Evolutionary conservation across 73 alveolate genomes (phyloP).

Genomic region (Paramecium bursaria): DNA sequence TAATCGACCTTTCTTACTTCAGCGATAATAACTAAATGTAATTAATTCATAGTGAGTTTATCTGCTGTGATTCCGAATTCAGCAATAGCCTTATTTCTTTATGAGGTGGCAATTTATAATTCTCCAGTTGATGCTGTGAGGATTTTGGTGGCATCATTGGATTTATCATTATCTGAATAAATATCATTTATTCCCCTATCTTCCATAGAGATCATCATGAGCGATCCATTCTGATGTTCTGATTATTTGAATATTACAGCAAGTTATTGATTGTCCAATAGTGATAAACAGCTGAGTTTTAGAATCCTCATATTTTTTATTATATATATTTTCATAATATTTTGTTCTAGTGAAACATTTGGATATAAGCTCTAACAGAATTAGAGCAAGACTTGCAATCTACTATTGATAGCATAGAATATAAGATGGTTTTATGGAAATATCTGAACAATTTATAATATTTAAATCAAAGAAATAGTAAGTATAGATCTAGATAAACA

Average conservation of each 20-base stretch:
- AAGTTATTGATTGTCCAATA: constrained; percentile 24
- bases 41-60: constrained; percentile 41
- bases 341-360: no score
- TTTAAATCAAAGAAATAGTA: no score
- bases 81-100: constrained; percentile 54
- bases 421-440: no score
- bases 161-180: constrained; percentile 50
- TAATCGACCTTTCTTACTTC: constrained; percentile 59
- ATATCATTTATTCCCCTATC: constrained; percentile 49
- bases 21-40: constrained; percentile 19
- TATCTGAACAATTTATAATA: no score
- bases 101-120: constrained; percentile 3
- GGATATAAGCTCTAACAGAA: no score
- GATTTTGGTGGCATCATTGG: constrained; percentile 54
- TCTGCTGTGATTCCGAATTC: constrained; percentile 56
- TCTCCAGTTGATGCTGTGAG: constrained; percentile 14
- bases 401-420: no score
- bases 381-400: no score
- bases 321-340: no score
- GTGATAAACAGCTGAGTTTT: constrained; percentile 19
- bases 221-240: constrained; percentile 47
- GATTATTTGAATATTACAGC: constrained; percentile 37
- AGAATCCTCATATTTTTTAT: no score
- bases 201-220: constrained; percentile 41
- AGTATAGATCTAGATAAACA: no score